A percentile compares a stretch with the other conserved stretches of the same genome.
phyloP scores from a whole-genome alignment of 768 basidiomycete species.

The Tricholoma furcatifolium region DNA sequence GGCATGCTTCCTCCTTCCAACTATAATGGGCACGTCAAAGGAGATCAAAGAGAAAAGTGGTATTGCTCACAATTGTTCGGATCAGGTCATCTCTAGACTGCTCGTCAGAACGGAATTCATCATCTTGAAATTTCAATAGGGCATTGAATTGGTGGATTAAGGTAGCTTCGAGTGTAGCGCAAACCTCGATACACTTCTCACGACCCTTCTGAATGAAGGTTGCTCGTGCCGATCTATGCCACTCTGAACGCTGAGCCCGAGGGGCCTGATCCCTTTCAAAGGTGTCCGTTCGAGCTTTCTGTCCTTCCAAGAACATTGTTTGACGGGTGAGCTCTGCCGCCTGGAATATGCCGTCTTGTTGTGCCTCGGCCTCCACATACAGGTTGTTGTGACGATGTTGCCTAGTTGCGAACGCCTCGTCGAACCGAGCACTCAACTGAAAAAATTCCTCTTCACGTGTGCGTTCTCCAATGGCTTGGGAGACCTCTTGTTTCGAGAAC shows the following conservation, averaged over 20 bases:
- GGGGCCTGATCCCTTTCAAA: neutral
- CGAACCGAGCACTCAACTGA: neutral
- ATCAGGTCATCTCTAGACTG: neutral
- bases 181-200: neutral
- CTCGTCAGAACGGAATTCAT: conserved; percentile 1
- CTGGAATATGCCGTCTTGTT: neutral
- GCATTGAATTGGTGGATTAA: conserved; percentile 3
- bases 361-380: neutral
- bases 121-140: neutral
- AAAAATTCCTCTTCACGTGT: neutral
- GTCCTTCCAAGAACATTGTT: conserved; percentile 3
- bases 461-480: neutral
- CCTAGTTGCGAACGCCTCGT: neutral
- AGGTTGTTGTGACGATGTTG: neutral
- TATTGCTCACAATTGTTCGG: neutral
- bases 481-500: neutral
- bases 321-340: neutral
- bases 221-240: neutral
- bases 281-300: neutral
- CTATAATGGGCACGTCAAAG: neutral
- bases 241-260: conserved; percentile 1
- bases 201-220: neutral
- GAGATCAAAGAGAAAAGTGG: neutral
- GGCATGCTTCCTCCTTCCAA: neutral
- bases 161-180: neutral